Percentiles rank a stretch among this genome's conserved stretches.
These are phyloP conservation scores for Xylaria castorea DNA, from an alignment of 495 filamentous ascomycete genomes.

Conservation along the genomic window DNA sequence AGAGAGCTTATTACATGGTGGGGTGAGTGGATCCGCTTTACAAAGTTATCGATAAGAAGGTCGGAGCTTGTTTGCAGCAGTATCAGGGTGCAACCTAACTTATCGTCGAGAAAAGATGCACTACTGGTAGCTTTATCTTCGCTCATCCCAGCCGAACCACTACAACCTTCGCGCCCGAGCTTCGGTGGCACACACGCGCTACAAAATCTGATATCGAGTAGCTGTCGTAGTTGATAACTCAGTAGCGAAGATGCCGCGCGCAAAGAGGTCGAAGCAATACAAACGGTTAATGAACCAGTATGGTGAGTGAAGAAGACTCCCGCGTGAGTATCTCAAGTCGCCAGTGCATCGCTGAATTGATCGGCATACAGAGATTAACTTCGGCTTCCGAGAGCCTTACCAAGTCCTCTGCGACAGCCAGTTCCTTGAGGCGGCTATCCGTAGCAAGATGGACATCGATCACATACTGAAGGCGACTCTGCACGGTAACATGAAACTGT, in stretches of 20 bases:
- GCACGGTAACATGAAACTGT: conserved; percentile 83
- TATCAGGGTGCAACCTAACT: background rate
- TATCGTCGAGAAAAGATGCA: background rate
- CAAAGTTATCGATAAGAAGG: conserved; percentile 21
- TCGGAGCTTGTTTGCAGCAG: background rate
- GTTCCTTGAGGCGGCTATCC: conserved; percentile 73
- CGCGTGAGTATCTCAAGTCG: background rate
- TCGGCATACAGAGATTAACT: conserved; percentile 55
- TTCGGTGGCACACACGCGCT: background rate
- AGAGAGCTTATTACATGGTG: background rate
- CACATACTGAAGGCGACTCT: conserved; percentile 73
- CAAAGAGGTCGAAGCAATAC: conserved; percentile 94
- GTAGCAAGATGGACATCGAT: conserved; percentile 83
- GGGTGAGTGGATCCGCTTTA: background rate
- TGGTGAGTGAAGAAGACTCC: conserved; percentile 44
- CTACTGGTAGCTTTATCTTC: background rate
- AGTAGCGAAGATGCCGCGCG: conserved; percentile 68
- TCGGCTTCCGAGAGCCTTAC: conserved; percentile 90
- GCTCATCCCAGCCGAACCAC: background rate
- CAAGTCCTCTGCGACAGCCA: conserved; percentile 90
- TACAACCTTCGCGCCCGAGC: background rate
- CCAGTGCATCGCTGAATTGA: conserved; percentile 9
- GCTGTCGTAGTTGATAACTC: background rate
- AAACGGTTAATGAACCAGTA: conserved; percentile 95
- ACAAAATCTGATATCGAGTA: background rate